These are phyloP conservation scores for Phytopythium boreale DNA, from an alignment of 352 stramenopile genomes.

Conservation along the genomic window DNA sequence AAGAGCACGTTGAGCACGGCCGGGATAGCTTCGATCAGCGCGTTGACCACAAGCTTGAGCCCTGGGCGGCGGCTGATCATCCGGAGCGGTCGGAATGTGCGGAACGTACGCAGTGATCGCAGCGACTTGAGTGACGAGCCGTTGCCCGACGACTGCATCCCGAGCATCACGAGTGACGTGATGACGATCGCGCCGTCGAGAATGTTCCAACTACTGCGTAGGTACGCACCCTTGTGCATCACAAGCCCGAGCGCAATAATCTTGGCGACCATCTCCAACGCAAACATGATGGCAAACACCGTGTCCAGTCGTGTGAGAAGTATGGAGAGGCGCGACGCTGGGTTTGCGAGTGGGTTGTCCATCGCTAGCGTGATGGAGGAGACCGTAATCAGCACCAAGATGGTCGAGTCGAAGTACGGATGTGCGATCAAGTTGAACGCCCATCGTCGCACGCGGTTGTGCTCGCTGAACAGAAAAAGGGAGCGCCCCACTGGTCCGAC, in stretches of 20 bases:
- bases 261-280: constrained; percentile 89
- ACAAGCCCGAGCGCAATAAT: constrained; percentile 83
- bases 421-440: constrained; percentile 58
- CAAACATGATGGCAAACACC: constrained; percentile 77
- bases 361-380: constrained; percentile 84
- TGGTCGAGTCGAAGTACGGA: constrained; percentile 72
- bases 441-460: constrained; percentile 31
- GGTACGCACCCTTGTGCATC: constrained; percentile 65
- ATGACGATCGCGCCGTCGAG: constrained; percentile 89
- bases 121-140: constrained; percentile 68
- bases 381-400: constrained; percentile 80
- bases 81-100: constrained; percentile 88
- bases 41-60: constrained; percentile 90
- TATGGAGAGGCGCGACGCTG: constrained; percentile 29
- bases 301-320: constrained; percentile 70
- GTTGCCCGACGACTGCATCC: constrained; percentile 37
- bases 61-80: constrained; percentile 88
- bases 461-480: constrained; percentile 52
- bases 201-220: constrained; percentile 87
- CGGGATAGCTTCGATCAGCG: constrained; percentile 88
- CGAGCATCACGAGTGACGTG: constrained; percentile 69
- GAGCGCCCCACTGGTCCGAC: constrained; percentile 10
- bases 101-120: constrained; percentile 74
- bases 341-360: constrained; percentile 80
- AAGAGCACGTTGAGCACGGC: constrained; percentile 88